phyloP scores from a whole-genome alignment of 352 stramenopile genomes.

The Globisporangium perplexum region DNA sequence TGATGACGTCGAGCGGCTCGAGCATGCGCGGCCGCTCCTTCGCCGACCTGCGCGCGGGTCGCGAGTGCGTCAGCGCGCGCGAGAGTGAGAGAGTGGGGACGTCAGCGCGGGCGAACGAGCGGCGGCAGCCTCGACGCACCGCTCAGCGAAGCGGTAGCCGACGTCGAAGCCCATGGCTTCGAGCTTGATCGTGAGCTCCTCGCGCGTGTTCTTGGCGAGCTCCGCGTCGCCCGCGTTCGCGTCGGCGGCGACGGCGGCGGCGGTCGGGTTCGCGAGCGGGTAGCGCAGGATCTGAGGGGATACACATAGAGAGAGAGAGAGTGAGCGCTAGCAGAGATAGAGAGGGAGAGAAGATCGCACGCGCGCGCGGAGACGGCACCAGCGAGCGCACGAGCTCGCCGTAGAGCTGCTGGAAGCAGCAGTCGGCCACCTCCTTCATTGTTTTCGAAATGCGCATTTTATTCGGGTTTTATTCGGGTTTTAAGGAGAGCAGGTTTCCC shows the following conservation, averaged over 20 bases:
- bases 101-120: not conserved
- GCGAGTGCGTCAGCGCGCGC: too few relatives aligned
- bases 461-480: too few relatives aligned
- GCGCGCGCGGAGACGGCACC: too few relatives aligned
- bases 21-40: conserved; percentile 77
- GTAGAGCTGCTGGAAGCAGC: conserved; percentile 86
- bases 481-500: too few relatives aligned
- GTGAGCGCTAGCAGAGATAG: not conserved
- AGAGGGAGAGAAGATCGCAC: not conserved
- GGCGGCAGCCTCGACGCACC: too few relatives aligned
- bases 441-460: not conserved
- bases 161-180: conserved; percentile 86
- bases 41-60: conserved; percentile 26
- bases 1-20: conserved; percentile 94
- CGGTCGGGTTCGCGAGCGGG: conserved; percentile 27
- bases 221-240: conserved; percentile 25
- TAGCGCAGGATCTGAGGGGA: conserved; percentile 56
- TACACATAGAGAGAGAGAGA: not conserved
- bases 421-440: conserved; percentile 84
- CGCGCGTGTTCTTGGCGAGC: conserved; percentile 51
- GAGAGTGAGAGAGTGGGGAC: too few relatives aligned
- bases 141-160: conserved; percentile 78
- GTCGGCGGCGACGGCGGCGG: conserved; percentile 10
- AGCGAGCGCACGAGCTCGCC: conserved; percentile 83
- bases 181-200: conserved; percentile 77